Evolutionary conservation across 805 yeast species (phyloP), one percentile per base, ranked within the genome.

Genomic region (Suhomyces faveliae): DNA sequence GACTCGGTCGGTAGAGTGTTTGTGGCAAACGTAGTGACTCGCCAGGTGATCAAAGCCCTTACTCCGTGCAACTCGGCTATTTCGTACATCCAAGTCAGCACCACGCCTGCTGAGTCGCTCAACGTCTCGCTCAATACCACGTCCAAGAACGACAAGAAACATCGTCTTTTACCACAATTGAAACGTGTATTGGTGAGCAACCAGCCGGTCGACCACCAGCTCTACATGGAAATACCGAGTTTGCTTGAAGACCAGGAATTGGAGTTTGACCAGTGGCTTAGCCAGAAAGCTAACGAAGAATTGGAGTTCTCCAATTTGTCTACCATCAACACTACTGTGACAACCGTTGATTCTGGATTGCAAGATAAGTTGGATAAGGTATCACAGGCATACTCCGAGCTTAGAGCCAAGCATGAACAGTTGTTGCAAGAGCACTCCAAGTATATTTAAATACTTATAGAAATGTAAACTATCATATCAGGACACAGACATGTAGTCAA

Each of bases 1-100:
- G 95, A 88, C 60, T 63, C 76, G 0, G 59, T 56, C n/a, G 97
- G 97, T 1, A 73, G 78, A 23, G 80, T 88, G 2, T 77, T 78
- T 35, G 74, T 84, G 0, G 77, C 84, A 56, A 97, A 92, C 63
- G 72, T 84, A 5, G 78, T 74, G 12, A 82, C 92, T 0, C 83
- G 79, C 58, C 94, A 87, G 64, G 80, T 83, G 13, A 70, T 80
- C 22, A 83, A 80, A 59, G 76, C 79, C n/a, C 69, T 83, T 52
- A 77, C 67, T 13, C 68, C 71, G 19, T 66, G 73, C 43, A 64
- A 64, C 45, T 62, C 71, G 6, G 58, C 68, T 4, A 68, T 75
- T 13, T 63, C 74, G 4, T 59, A 54, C 43, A 51, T 74, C 30
- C 48, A 61, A 35, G 55, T 64, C 4, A 48, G 50, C 20, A 49